Conservation (phyloP, 75 land plant species). For the Pinus albicaulis region DNA sequence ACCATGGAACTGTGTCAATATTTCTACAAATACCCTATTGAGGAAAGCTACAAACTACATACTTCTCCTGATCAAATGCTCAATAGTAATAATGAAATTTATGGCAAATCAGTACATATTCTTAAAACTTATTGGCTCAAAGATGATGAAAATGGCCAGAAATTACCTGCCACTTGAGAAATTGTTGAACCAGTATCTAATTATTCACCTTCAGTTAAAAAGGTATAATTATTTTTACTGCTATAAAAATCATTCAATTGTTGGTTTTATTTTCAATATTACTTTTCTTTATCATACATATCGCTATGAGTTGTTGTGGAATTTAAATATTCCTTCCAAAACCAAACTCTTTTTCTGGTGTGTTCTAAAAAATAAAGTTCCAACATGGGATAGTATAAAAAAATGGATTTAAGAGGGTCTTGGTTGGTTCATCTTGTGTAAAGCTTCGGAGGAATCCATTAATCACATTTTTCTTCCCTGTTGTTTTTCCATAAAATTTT, state of each 20-base stretch:
- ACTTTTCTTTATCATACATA: not conserved
- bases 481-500: too few relatives aligned
- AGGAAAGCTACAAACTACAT: too few relatives aligned
- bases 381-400: too few relatives aligned
- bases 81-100: constrained; percentile 72
- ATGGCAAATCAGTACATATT: constrained; percentile 76
- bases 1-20: constrained; percentile 57
- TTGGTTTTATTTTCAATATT: not conserved
- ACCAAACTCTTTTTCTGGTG: too few relatives aligned
- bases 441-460: too few relatives aligned
- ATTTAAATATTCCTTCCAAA: too few relatives aligned
- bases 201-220: constrained; percentile 25
- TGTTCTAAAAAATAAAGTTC: too few relatives aligned
- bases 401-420: too few relatives aligned
- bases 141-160: constrained; percentile 52
- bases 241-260: not conserved
- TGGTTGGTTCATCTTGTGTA: too few relatives aligned
- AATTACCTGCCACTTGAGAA: constrained; percentile 22
- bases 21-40: constrained; percentile 61
- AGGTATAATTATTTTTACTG: not conserved
- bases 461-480: too few relatives aligned
- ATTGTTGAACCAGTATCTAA: constrained; percentile 25
- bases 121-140: constrained; percentile 72
- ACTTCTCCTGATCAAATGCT: too few relatives aligned
- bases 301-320: too few relatives aligned